A percentile compares a stretch with the other conserved stretches of the same genome.
phyloP scores from a whole-genome alignment of 768 basidiomycete genomes.

The Kwoniella bestiolae region DNA sequence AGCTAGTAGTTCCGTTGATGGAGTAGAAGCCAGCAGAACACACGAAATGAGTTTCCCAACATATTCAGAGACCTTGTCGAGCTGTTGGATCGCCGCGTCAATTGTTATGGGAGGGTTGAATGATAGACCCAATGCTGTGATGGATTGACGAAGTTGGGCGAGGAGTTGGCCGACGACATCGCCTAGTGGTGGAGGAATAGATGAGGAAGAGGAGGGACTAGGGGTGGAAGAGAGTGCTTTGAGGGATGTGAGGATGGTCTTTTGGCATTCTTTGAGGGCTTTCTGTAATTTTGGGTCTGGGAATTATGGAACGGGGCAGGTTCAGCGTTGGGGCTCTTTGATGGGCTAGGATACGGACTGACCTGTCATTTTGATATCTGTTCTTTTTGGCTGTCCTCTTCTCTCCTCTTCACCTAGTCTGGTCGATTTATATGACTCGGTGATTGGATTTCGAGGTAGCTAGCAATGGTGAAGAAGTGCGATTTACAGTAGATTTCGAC shows the following conservation, averaged over 20 bases:
- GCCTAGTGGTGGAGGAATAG: constrained; percentile 22
- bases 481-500: too few relatives aligned
- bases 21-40: constrained; percentile 23
- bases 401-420: neutral
- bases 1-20: constrained; percentile 14
- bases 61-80: constrained; percentile 36
- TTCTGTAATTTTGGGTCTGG: constrained; percentile 17
- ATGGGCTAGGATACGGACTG: too few relatives aligned
- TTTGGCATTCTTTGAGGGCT: constrained; percentile 13
- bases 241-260: constrained; percentile 4
- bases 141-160: constrained; percentile 29
- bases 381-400: too few relatives aligned
- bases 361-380: neutral
- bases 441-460: too few relatives aligned
- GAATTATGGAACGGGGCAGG: neutral
- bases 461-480: too few relatives aligned
- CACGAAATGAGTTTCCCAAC: constrained; percentile 34
- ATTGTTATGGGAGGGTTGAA: constrained; percentile 48
- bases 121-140: constrained; percentile 39
- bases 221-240: constrained; percentile 20
- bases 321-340: neutral
- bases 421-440: neutral
- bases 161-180: constrained; percentile 29
- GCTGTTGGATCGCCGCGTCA: constrained; percentile 36
- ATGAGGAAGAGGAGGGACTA: constrained; percentile 10